Conservation (phyloP, 1,284 basidiomycete genomes). For the Boletus semigastroideus region DNA sequence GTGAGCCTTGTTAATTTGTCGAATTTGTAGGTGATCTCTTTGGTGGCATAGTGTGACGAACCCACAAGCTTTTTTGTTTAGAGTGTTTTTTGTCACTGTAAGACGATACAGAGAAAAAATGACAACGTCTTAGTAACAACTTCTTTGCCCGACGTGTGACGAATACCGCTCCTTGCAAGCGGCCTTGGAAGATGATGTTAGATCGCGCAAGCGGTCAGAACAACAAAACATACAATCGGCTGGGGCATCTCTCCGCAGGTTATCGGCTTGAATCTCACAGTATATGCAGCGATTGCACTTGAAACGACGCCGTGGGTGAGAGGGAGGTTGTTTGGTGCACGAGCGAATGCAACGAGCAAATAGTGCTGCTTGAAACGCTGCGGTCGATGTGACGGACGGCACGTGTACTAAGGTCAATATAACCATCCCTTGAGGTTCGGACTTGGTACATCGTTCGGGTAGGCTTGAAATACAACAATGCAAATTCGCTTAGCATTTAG, state of each 20-base stretch:
- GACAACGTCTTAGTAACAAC: not conserved
- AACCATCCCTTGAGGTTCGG: not conserved
- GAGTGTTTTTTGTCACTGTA: too few relatives aligned
- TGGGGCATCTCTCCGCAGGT: not conserved
- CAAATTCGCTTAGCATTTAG: not conserved
- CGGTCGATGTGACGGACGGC: too few relatives aligned
- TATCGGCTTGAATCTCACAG: conserved; percentile 13
- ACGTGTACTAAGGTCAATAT: conserved; percentile 22
- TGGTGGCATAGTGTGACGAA: not conserved
- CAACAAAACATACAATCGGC: conserved; percentile 26
- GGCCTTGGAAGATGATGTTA: not conserved
- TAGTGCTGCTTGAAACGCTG: too few relatives aligned
- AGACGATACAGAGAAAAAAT: not conserved
- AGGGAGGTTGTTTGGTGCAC: too few relatives aligned
- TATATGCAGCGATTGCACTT: conserved; percentile 45
- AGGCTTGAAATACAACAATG: conserved; percentile 36
- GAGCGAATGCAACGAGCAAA: too few relatives aligned
- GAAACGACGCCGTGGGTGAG: too few relatives aligned
- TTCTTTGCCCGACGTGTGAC: not conserved
- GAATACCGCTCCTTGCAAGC: not conserved
- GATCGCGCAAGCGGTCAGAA: too few relatives aligned
- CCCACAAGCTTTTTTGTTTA: conserved; percentile 1
- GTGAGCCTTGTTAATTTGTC: not conserved
- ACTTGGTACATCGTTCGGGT: not conserved
- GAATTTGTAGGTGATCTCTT: not conserved